Evolutionary conservation across 805 yeast genomes (phyloP).

Genomic region (Vanderwaltozyma yarrowii): DNA sequence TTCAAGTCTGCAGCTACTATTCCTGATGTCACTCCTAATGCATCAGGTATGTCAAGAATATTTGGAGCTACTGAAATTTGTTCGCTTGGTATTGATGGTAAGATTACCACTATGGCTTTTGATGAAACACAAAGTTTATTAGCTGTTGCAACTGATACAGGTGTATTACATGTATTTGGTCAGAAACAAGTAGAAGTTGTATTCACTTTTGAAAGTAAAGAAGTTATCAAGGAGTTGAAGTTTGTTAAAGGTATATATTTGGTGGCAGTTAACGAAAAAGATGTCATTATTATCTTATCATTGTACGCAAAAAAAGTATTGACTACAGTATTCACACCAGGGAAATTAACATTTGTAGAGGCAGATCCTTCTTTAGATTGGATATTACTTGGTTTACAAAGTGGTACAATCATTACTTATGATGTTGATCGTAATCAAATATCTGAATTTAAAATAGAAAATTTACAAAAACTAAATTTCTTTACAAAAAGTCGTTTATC

Average conservation of each 20-base stretch:
- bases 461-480: slow-evolving; percentile 51
- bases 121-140: slow-evolving; percentile 84
- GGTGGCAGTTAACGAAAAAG: slow-evolving; percentile 55
- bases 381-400: slow-evolving; percentile 68
- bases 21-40: slow-evolving; percentile 12
- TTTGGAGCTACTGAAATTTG: slow-evolving; percentile 27
- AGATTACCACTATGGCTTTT: slow-evolving; percentile 56
- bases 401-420: slow-evolving; percentile 60
- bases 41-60: slow-evolving; percentile 22
- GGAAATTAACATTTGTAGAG: slow-evolving; percentile 56
- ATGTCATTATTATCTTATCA: slow-evolving; percentile 59
- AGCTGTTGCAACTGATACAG: slow-evolving; percentile 66
- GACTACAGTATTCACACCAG: slow-evolving; percentile 51
- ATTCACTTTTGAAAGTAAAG: slow-evolving; percentile 41
- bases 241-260: slow-evolving; percentile 78
- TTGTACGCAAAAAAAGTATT: slow-evolving; percentile 52
- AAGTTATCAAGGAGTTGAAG: slow-evolving; percentile 43
- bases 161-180: slow-evolving; percentile 72
- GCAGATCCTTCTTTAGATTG: slow-evolving; percentile 86
- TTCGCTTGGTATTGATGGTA: slow-evolving; percentile 54
- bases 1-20: slow-evolving; percentile 1
- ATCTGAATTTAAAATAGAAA: slow-evolving; percentile 58
- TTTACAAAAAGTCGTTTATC: slow-evolving; percentile 50
- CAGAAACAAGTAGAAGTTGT: slow-evolving; percentile 69
- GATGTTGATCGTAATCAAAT: slow-evolving; percentile 71